These are phyloP conservation scores for Citrus reticulata DNA, from an alignment of 345 rosid species.

Conservation along the genomic window DNA sequence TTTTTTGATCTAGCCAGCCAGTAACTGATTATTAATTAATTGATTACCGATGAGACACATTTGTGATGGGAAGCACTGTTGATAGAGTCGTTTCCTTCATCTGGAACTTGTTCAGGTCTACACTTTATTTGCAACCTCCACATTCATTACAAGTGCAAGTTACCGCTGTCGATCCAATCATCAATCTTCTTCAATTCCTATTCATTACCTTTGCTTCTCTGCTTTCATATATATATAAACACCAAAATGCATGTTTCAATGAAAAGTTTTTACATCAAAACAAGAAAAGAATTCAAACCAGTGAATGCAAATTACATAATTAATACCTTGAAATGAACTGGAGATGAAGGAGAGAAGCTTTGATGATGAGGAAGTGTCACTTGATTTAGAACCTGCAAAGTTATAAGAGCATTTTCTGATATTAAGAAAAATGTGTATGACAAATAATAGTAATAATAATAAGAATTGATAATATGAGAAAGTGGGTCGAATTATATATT, in stretches of 20 bases:
- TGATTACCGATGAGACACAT: constrained; percentile 68
- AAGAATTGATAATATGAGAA: not conserved
- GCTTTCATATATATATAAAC: constrained; percentile 6
- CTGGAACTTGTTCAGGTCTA: constrained; percentile 92
- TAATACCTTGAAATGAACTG: constrained; percentile 38
- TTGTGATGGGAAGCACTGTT: constrained; percentile 84
- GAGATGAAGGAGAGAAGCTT: constrained; percentile 17
- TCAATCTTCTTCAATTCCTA: constrained; percentile 48
- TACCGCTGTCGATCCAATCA: constrained; percentile 92
- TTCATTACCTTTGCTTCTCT: constrained; percentile 16
- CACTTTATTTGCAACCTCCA: constrained; percentile 90
- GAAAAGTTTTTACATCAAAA: not conserved
- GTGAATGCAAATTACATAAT: not conserved
- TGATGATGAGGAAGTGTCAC: constrained; percentile 21
- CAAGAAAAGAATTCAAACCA: not conserved
- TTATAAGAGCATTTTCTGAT: not conserved
- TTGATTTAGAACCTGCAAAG: constrained; percentile 41
- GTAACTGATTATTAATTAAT: not conserved
- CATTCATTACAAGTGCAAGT: constrained; percentile 90
- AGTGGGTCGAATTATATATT: not conserved
- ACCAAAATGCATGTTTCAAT: not conserved
- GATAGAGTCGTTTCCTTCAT: constrained; percentile 88
- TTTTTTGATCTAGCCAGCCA: too few species aligned
- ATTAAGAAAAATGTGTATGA: not conserved
- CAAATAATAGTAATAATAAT: not conserved